Evolutionary conservation across 106 monocot genomes (phyloP).

Genomic region (Allium sativum): DNA sequence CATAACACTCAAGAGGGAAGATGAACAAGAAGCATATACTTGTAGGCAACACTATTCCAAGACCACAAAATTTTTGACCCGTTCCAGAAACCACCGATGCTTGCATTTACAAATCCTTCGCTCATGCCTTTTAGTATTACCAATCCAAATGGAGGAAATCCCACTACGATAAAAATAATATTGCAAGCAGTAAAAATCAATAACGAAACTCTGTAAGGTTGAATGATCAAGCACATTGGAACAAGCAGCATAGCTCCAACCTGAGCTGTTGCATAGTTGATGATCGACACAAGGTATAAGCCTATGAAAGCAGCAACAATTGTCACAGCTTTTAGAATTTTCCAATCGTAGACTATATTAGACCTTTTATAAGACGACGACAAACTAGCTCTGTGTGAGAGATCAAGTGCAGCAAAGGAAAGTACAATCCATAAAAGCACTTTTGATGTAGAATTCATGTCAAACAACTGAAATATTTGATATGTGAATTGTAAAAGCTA

Average conservation of each 20-base stretch:
- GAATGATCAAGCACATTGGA: constrained; percentile 58
- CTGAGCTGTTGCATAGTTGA: constrained; percentile 81
- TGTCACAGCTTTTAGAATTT: constrained; percentile 50
- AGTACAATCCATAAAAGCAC: constrained; percentile 37
- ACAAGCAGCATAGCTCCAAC: constrained; percentile 63
- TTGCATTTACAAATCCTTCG: constrained; percentile 20
- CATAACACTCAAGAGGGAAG: constrained; percentile 84
- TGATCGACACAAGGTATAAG: constrained; percentile 75
- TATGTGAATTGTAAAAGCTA: constrained; percentile 49
- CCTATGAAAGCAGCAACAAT: constrained; percentile 41
- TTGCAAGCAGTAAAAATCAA: constrained; percentile 21
- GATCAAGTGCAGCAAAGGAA: constrained; percentile 23
- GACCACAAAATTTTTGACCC: constrained; percentile 49
- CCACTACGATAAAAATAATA: constrained; percentile 24
- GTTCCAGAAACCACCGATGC: constrained; percentile 54
- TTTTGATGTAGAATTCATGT: constrained; percentile 13
- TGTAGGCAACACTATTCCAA: constrained; percentile 87
- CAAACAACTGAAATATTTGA: constrained; percentile 29
- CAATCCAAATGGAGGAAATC: constrained; percentile 50
- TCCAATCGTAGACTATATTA: constrained; percentile 26
- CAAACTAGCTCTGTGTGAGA: constrained; percentile 19
- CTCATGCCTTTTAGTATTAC: constrained; percentile 24
- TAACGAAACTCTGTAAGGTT: constrained; percentile 30
- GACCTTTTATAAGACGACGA: neutral
- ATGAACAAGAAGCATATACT: constrained; percentile 64